Evolutionary conservation across 1,284 basidiomycete genomes (phyloP).

Genomic region (Schizophyllum amplum): DNA sequence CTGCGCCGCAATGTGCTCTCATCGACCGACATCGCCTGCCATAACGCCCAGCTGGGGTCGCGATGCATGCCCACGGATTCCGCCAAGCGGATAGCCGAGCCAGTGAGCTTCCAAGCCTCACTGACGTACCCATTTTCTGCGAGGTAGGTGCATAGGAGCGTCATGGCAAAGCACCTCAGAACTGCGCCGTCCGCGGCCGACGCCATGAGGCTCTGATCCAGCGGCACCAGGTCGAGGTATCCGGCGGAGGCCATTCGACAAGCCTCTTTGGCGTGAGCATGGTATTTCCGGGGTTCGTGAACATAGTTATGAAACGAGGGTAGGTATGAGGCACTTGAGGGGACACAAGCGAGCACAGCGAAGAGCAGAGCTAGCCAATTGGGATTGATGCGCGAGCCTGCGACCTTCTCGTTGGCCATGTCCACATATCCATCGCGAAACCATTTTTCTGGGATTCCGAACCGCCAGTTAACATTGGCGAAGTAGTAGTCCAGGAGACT

Average conservation of each 20-base stretch:
- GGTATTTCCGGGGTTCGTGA: conserved; percentile 28
- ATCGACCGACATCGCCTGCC: conserved; percentile 40
- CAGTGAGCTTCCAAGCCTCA: conserved; percentile 47
- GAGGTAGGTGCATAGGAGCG: conserved; percentile 36
- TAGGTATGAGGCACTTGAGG: conserved; percentile 17
- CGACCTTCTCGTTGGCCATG: conserved; percentile 36
- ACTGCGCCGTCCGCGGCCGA: conserved; percentile 39
- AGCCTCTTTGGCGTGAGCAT: conserved; percentile 34
- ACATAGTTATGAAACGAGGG: conserved; percentile 13
- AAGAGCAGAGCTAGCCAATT: conserved; percentile 44
- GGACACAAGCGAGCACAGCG: conserved; percentile 33
- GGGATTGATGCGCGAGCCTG: conserved; percentile 31
- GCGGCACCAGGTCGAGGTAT: conserved; percentile 21
- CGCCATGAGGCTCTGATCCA: conserved; percentile 21
- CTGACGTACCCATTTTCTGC: conserved; percentile 38
- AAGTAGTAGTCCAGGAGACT: conserved; percentile 33
- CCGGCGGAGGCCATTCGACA: conserved; percentile 40
- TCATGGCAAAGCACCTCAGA: conserved; percentile 37
- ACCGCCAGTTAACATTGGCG: conserved; percentile 38
- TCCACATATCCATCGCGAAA: conserved; percentile 30
- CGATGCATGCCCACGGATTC: conserved; percentile 42
- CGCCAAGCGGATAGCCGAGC: conserved; percentile 34
- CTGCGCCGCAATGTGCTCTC: conserved; percentile 34
- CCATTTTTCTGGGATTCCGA: conserved; percentile 41
- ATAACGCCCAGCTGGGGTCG: conserved; percentile 38